Base-by-base conservation (phyloP, 352 stramenopile genomes). In the Pythium guiyangense region DNA sequence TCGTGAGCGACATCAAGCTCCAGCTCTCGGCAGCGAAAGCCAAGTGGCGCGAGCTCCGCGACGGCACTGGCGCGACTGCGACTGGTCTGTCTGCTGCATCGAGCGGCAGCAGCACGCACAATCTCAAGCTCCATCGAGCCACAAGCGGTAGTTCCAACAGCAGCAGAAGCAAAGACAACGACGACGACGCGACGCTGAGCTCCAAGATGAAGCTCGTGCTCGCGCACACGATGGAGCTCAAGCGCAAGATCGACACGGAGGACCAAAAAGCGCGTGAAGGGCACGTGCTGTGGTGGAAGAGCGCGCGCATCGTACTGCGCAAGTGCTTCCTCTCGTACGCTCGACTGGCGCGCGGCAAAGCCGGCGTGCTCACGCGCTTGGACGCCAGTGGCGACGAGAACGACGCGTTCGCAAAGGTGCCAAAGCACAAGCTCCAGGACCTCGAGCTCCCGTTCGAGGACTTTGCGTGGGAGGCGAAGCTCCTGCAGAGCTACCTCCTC, bases 281-380 rank as follows among this genome's bases (percentile, higher is more conserved):
- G 3, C 79, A 92, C 54, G 27, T 72, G 39, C 52, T 89, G 12
- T 92, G 82, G 82, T 75, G 73, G 65, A 88, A 89, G 49, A 82
- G 75, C 59, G 39, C 69, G 12, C 79, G 82, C 22, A 83, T 92
- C 49, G 71, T 90, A 17, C 71, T 90, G 61, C 69, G 79, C 25
- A 92, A 92, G 57, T 90, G 77, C 51, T 92, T 92, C 40, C 11
- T 88, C 10, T 90, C 82, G 49, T 88, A 87, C 49, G 77, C 75
- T 27, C 66, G 76, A 1, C 56, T 92, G 27, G 76, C 78, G 0
- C 68, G 78, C 10, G 82, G 82, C 49, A 84, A 92, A 51, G 67
- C 77, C 11, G 82, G 82, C 4, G 64, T 90, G 25, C 62, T 90
- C 25, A 60, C 73, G 25, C 80, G 82, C 15, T 49, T 86, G 26